A percentile compares a stretch with the other conserved stretches of the same genome.
These are phyloP conservation scores for Epichloe elymi DNA, from an alignment of 2,329 filamentous ascomycete species.

Conservation along the genomic window DNA sequence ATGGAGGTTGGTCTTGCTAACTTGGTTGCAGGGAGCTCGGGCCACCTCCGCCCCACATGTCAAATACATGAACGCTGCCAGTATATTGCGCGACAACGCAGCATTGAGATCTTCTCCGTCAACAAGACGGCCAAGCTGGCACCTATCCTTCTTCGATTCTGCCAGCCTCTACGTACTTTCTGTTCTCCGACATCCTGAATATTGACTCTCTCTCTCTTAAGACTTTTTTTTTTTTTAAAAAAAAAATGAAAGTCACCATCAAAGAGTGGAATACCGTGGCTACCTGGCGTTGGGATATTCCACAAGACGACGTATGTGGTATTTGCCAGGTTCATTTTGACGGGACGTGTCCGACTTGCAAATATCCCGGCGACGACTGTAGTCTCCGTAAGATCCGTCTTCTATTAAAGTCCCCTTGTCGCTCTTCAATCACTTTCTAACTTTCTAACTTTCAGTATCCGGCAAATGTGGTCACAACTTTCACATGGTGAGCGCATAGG, in stretches of 20 bases:
- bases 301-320: slow-evolving; percentile 93
- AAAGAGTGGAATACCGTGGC: slow-evolving; percentile 88
- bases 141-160: neutral
- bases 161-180: neutral
- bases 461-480: slow-evolving; percentile 97
- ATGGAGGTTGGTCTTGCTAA: too few relatives aligned
- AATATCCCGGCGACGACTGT: slow-evolving; percentile 94
- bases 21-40: too few relatives aligned
- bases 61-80: too few relatives aligned
- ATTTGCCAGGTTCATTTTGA: slow-evolving; percentile 98
- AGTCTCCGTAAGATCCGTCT: slow-evolving; percentile 56
- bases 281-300: slow-evolving; percentile 95
- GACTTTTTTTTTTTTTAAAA: neutral
- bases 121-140: too few relatives aligned
- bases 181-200: too few relatives aligned
- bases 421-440: neutral
- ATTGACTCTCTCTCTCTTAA: too few relatives aligned
- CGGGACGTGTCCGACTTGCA: slow-evolving; percentile 94
- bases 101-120: too few relatives aligned
- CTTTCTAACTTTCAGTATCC: slow-evolving; percentile 48
- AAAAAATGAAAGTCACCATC: slow-evolving; percentile 83
- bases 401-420: neutral
- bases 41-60: too few relatives aligned
- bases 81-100: too few relatives aligned
- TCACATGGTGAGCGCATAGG: slow-evolving; percentile 59